Percentiles rank a stretch among this genome's conserved stretches.
These are phyloP conservation scores for Exophiala sp. DNA, from an alignment of 2,329 filamentous ascomycete genomes.

Conservation along the genomic window DNA sequence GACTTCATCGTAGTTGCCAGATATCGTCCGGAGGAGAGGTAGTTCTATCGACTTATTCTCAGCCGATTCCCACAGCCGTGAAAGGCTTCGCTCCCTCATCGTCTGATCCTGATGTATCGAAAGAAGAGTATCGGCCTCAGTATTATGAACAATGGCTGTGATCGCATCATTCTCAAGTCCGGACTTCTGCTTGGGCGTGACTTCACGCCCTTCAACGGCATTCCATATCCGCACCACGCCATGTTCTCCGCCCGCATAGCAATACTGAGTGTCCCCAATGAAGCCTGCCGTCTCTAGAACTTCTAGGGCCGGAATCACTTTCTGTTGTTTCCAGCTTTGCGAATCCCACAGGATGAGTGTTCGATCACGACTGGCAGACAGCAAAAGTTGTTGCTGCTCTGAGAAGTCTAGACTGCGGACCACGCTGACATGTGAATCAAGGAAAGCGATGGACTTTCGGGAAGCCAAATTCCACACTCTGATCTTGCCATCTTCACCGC, in stretches of 20 bases:
- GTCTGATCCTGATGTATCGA: conserved; percentile 89
- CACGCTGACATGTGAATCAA: conserved; percentile 93
- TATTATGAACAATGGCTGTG: conserved; percentile 64
- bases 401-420: conserved; percentile 86
- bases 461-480: conserved; percentile 89
- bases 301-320: conserved; percentile 80
- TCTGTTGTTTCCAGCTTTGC: conserved; percentile 75
- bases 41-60: conserved; percentile 42
- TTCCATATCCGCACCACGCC: conserved; percentile 83
- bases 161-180: conserved; percentile 64
- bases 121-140: conserved; percentile 50
- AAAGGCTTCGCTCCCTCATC: conserved; percentile 66
- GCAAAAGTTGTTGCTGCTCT: conserved; percentile 65
- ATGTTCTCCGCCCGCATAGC: conserved; percentile 81
- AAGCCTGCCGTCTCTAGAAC: conserved; percentile 82
- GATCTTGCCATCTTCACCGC: conserved; percentile 90
- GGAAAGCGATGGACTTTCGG: conserved; percentile 68
- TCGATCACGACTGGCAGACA: conserved; percentile 88
- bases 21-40: conserved; percentile 70
- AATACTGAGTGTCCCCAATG: conserved; percentile 64
- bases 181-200: conserved; percentile 69
- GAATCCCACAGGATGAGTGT: conserved; percentile 91
- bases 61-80: conserved; percentile 38
- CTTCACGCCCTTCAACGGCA: conserved; percentile 69
- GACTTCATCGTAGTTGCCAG: conserved; percentile 95